phyloP scores from a whole-genome alignment of 139 green algal species.

The Ettlia oleoabundans region DNA sequence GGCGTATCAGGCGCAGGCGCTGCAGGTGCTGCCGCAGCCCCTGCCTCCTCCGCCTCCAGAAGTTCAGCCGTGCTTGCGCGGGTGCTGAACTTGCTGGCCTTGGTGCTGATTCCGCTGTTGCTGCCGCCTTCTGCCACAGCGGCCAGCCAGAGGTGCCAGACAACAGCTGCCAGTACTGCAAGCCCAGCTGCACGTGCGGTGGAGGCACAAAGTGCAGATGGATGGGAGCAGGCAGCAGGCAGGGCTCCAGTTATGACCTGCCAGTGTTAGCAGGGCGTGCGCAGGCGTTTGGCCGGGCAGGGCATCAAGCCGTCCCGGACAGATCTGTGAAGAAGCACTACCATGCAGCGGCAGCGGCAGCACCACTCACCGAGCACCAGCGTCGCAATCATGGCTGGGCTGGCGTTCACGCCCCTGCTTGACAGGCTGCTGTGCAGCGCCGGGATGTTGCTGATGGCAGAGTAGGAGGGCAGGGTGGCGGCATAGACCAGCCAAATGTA shows the following conservation, averaged over 20 bases:
- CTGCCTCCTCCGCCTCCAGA: background rate
- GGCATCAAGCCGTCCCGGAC: background rate
- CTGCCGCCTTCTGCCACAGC: background rate
- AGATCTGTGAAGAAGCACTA: background rate
- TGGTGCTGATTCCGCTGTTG: background rate
- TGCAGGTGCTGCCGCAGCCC: background rate
- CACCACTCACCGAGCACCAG: background rate
- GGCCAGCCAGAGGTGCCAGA: background rate
- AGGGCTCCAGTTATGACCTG: too few species aligned
- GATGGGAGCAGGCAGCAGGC: too few species aligned
- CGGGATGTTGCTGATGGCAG: background rate
- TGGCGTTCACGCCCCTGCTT: background rate
- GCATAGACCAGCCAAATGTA: slow-evolving; percentile 23
- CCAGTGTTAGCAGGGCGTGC: too few species aligned
- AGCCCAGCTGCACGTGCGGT: background rate
- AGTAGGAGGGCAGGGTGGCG: slow-evolving; percentile 3
- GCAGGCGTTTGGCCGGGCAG: too few species aligned
- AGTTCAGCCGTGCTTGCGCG: background rate
- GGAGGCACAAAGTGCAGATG: too few species aligned
- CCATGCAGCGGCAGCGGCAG: background rate
- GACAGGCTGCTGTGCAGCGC: slow-evolving; percentile 7
- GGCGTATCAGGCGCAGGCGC: background rate
- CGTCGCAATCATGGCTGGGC: background rate
- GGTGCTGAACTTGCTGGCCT: too few species aligned
- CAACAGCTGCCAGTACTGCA: background rate